Base-by-base conservation (phyloP, 2,329 filamentous ascomycete species). In the Fusarium udum region DNA sequence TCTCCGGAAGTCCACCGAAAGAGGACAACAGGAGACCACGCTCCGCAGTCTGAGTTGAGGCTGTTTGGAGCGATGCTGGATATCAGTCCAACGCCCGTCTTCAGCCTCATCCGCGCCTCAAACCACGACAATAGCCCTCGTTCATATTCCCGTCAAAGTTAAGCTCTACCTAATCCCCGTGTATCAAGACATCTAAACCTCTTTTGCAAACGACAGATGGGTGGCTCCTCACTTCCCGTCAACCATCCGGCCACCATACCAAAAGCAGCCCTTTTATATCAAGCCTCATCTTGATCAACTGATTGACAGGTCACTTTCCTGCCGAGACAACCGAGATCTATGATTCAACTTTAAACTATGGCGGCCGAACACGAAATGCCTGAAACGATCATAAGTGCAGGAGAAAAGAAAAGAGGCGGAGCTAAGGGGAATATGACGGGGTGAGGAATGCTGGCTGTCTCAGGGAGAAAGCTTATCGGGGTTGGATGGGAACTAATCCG, bases 391-490 rank as follows among this genome's bases (percentile, higher is more conserved):
- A 28, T 31, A 31, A 24, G 39, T 40, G 24, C 6, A 24, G 6
- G 10, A 28, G 26, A 28, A 28, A 28, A 28, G 26, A 28, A 28
- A 28, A 28, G 26, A 28, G 26, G 26, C 26, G 5, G n/a, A 32
- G 20, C 22, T n/a, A 26, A 13, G 16, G 24, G 31, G 13, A 24
- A 51, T n/a, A 49, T n/a, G 28, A 51, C 22, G 42, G n/a, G 26
- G 32, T 5, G 10, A 64, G 68, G 68, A 71, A 71, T 71, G 67
- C 7, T 24, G 51, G 46, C 61, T 62, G 62, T 40, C 37, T 51
- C 20, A 46, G 39, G 40, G 46, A 39, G 42, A 56, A 40, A 40
- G 43, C 28, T 46, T 24, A 39, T 58, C 24, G 24, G 16, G 14
- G 13, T 0, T 45, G 14, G 4, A 4, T 20, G 31, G 15, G 37